Evolutionary conservation across 2,329 filamentous ascomycete genomes (phyloP), one percentile per base, ranked within the genome.

Genomic region (Pseudogymnoascus sp.): DNA sequence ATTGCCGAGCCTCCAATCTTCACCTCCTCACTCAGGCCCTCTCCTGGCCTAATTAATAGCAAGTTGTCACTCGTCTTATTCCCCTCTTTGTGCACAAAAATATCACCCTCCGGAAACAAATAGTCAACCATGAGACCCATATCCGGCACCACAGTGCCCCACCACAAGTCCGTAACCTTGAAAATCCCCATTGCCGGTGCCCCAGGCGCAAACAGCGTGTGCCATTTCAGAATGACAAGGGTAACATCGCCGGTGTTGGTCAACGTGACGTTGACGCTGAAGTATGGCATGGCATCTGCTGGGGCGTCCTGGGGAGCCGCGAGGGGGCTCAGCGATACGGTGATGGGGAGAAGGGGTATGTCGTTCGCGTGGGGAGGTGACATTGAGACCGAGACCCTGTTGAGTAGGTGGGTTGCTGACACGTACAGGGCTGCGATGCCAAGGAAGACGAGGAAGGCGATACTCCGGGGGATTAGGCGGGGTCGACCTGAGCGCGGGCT

Each of bases 151-250:
- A 25, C 48, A n/a, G 23, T 54, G 14, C 48, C 48, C 48, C 14
- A 48, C 2, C 43, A 3, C 25, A 31, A 8, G 48, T 54, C 48
- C 16, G 70, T 70, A 48, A 77, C 71, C 37, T 73, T 72, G 62
- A 77, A 73, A 8, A 67, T 70, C 10, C 73, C 71, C 48, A 74
- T 65, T 0, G 71, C 63, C 2, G 75, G 62, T 5, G 75, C 75
- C 6, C 66, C 67, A 6, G 69, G 65, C 61, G 78, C 77, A 3
- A 78, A 68, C 1, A 75, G 76, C 4, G 70, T 75, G 2, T 70
- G 72, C 76, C 76, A 79, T 65, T 68, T 71, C 3, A 79, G 68
- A 4, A 78, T 48, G 0, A 73, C 77, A 13, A 77, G 63, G 13
- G 72, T 63, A 2, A 68, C 60, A 4, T 69, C 60, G 0, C 71